Evolutionary conservation across 2,329 filamentous ascomycete species (phyloP), one percentile per base, ranked within the genome.

Genomic region (Botryosphaeria agaves): DNA sequence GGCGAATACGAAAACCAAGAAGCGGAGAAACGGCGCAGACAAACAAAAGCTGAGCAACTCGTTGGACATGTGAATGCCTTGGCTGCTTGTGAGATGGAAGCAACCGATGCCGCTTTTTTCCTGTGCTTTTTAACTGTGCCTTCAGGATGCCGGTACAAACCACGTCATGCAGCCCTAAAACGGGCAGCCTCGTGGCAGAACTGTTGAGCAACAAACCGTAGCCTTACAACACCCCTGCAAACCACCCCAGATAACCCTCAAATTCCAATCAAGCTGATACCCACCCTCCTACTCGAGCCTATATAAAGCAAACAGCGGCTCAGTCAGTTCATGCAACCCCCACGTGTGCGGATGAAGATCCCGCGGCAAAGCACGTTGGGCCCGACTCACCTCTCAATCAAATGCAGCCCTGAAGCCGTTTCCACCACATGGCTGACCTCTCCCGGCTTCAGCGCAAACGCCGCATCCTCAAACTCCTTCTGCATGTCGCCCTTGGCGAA

Each of bases 401-500:
- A 64, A 60, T 98, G 89, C 47, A 95, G 63, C 1, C 89, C 89
- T 31, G 85, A 94, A 29, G 84, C 85, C 23, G 89, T 94, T 56
- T 93, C 80, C 8, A 95, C 78, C 21, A 94, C 66, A 28, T 69
- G 65, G 56, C 85, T 94, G 47, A 95, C 73, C 56, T 94, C 72
- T 19, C 84, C 85, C 2, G 77, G 76, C 54, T 85, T 69, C 32
- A 98, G 64, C n/a, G 69, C 76, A 58, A 98, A 98, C 1, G 89
- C 79, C 4, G 85, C 85, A 33, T 94, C 83, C 59, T 98, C 89
- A 48, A 98, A 98, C 57, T 94, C 87, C 62, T 85, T 87, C 54
- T 98, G 89, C 89, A 98, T 98, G 47, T 95, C 87, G 17, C 84
- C 83, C 45, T 69, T 75, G 33, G 83, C 85, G 54, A 98, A 98